Evolutionary conservation across 2,329 filamentous ascomycete species (phyloP).

Genomic region (Diaporthe sp.): DNA sequence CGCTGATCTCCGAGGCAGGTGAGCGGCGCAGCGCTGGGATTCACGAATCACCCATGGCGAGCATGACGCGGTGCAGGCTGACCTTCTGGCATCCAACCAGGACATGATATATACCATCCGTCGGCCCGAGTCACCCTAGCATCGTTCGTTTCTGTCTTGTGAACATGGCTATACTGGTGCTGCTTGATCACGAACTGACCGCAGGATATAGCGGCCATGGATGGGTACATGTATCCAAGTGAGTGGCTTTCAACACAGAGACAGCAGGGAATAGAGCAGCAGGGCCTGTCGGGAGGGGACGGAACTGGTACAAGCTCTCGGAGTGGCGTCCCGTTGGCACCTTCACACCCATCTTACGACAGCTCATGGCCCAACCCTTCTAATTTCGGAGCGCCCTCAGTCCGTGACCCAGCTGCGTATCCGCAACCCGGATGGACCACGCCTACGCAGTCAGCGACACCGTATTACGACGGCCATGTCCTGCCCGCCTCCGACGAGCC

Average conservation of each 20-base stretch:
- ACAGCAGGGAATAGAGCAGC: not conserved
- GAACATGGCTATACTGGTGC: not conserved
- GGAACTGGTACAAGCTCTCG: not conserved
- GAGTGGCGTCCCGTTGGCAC: not conserved
- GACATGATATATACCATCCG: not conserved
- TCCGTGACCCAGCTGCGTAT: not conserved
- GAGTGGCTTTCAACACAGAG: slow-evolving; percentile 6
- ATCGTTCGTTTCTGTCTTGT: not conserved
- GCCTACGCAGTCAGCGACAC: not conserved
- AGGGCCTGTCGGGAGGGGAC: not conserved
- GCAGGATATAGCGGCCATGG: not conserved
- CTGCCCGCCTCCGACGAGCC: not conserved
- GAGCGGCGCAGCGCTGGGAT: slow-evolving; percentile 3
- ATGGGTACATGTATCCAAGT: slow-evolving; percentile 4
- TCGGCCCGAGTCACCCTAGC: not conserved
- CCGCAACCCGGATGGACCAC: not conserved
- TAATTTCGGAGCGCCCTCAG: not conserved
- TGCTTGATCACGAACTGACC: not conserved
- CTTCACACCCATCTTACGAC: not conserved
- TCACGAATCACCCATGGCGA: slow-evolving; percentile 3
- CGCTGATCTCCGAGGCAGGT: slow-evolving; percentile 13
- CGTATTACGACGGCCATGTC: not conserved
- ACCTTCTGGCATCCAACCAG: not conserved
- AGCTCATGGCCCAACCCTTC: not conserved
- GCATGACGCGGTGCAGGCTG: slow-evolving; percentile 1